phyloP scores from a whole-genome alignment of 2,329 filamentous ascomycete species.

The Bipolaris gigantea region DNA sequence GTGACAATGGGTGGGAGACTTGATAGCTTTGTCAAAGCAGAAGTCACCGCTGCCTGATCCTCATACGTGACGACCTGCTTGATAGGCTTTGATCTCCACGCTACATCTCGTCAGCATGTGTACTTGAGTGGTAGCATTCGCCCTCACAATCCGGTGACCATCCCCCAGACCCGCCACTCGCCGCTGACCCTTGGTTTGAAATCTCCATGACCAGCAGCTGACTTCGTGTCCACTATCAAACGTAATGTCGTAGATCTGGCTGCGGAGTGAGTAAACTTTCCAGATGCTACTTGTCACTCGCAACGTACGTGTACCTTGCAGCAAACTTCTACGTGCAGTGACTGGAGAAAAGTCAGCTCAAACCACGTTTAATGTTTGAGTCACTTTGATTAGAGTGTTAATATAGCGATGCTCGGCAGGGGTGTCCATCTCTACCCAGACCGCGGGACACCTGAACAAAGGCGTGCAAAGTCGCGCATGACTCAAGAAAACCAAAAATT shows the following conservation, averaged over 20 bases:
- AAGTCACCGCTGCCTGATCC: constrained; percentile 61
- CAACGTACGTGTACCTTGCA: background rate
- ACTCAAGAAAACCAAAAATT: constrained; percentile 19
- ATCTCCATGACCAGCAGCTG: constrained; percentile 5
- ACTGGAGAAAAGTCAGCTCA: background rate
- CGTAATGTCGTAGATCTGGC: constrained; percentile 10
- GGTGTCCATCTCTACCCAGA: background rate
- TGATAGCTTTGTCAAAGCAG: constrained; percentile 65
- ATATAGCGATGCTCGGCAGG: constrained; percentile 25
- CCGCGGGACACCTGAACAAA: background rate
- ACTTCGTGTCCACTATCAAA: background rate
- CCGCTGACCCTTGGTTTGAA: constrained; percentile 4
- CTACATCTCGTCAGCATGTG: constrained; percentile 39
- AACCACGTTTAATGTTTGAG: constrained; percentile 11
- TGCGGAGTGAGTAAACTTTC: constrained; percentile 17
- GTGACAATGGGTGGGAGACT: constrained; percentile 78
- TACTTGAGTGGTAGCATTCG: too few relatives aligned
- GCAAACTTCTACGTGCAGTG: background rate
- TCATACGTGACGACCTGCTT: constrained; percentile 74
- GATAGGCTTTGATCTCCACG: constrained; percentile 78
- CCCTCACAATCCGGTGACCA: constrained; percentile 48
- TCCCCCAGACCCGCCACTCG: constrained; percentile 15
- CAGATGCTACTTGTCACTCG: constrained; percentile 14
- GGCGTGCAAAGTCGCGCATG: constrained; percentile 22
- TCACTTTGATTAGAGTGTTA: constrained; percentile 14